Evolutionary conservation across 441 rosid genomes (phyloP).

Genomic region (Euphorbia schlechtendalii): DNA sequence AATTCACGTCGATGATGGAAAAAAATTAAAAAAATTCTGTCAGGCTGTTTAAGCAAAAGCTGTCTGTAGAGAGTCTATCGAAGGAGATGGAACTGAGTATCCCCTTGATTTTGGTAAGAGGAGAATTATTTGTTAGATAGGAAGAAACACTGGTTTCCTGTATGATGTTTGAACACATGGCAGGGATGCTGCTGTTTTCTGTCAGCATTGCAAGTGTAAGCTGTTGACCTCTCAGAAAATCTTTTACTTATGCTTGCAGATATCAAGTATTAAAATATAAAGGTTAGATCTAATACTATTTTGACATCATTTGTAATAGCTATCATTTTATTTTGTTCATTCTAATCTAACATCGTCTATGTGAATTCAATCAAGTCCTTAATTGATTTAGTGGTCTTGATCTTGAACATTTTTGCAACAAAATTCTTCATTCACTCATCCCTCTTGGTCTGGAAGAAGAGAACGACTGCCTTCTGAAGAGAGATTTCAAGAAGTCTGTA

Average conservation of each 20-base stretch:
- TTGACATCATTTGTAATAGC: too few relatives aligned
- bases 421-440: too few relatives aligned
- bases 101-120: conserved; percentile 98
- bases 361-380: too few relatives aligned
- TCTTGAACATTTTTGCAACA: too few relatives aligned
- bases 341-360: too few relatives aligned
- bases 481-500: too few relatives aligned
- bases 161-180: conserved; percentile 13
- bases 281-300: too few relatives aligned
- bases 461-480: too few relatives aligned
- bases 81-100: conserved; percentile 55
- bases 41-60: conserved; percentile 84
- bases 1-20: conserved; percentile 45
- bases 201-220: conserved; percentile 80
- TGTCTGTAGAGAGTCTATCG: conserved; percentile 64
- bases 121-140: conserved; percentile 72
- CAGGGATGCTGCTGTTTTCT: conserved; percentile 94
- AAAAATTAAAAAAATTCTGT: conserved; percentile 66
- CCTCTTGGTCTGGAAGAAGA: too few relatives aligned
- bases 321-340: too few relatives aligned
- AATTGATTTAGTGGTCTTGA: too few relatives aligned
- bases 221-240: conserved; percentile 17
- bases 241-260: not conserved
- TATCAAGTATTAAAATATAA: too few relatives aligned
- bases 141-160: conserved; percentile 74